phyloP scores from a whole-genome alignment of 2,329 filamentous ascomycete genomes.

The Fusarium newnesense region DNA sequence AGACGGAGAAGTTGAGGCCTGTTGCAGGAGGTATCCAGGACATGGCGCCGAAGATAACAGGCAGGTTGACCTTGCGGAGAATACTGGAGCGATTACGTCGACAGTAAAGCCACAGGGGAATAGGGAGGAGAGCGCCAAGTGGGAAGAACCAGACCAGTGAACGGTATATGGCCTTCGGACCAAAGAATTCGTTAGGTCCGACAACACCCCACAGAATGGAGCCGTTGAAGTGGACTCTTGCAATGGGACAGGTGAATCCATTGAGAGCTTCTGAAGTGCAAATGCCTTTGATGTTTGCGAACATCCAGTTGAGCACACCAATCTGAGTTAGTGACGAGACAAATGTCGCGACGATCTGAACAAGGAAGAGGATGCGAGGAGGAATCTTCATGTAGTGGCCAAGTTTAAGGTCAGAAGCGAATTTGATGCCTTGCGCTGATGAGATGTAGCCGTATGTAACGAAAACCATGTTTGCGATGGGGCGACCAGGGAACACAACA shows the following conservation, averaged over 20 bases:
- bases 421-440: conserved; percentile 89
- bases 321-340: conserved; percentile 86
- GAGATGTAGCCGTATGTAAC: conserved; percentile 92
- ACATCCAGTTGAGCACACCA: conserved; percentile 90
- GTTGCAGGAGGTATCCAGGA: conserved; percentile 89
- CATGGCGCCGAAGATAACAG: conserved; percentile 84
- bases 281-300: conserved; percentile 77
- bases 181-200: conserved; percentile 85
- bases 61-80: conserved; percentile 81
- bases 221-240: conserved; percentile 89
- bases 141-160: conserved; percentile 84
- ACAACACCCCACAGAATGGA: conserved; percentile 92
- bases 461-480: conserved; percentile 93
- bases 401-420: conserved; percentile 86
- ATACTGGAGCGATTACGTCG: conserved; percentile 69
- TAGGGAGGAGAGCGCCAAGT: conserved; percentile 77
- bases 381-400: conserved; percentile 91
- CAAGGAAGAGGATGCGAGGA: conserved; percentile 79
- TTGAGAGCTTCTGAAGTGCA: conserved; percentile 85
- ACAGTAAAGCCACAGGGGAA: conserved; percentile 78
- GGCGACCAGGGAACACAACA: conserved; percentile 82
- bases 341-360: conserved; percentile 80
- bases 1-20: conserved; percentile 88
- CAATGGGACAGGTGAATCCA: conserved; percentile 88
- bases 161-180: conserved; percentile 77